Evolutionary conservation across 2,329 filamentous ascomycete genomes (phyloP), one percentile per base, ranked within the genome.

Genomic region (Talaromyces sp.): DNA sequence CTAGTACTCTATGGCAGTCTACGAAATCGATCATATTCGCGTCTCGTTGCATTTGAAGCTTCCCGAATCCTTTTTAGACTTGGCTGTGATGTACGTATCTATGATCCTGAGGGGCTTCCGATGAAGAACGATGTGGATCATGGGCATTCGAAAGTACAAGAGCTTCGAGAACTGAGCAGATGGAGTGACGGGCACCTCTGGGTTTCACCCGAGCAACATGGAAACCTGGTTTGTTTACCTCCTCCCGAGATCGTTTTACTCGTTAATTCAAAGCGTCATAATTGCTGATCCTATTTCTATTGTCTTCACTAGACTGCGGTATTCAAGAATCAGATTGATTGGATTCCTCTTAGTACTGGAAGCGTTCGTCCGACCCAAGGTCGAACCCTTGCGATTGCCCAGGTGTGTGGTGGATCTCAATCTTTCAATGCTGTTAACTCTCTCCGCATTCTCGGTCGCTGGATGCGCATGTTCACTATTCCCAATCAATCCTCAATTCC

Each of bases 291-390:
- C 35, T 13, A 43, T 47, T 47, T 39, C 30, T 47, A 16, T n/a
- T n/a, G 30, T 13, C 17, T 13, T 35, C n/a, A 5, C 14, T 13
- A 54, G 76, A 87, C 85, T 0, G 83, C 79, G 3, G 81, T 87
- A 0, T 88, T 88, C 76, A 88, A 88, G 58, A 86, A 86, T 58
- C 85, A 88, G 58, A 87, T 88, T 43, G 86, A 88, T 67, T 88
- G 86, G 86, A 85, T 88, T 35, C 85, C 85, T 0, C 73, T 88
- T 0, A 79, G 75, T 1, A 81, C 81, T 0, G 85, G 85, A 20
- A 82, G 81, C 8, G 80, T 88, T 0, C 81, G 85, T 0, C 86
- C 84, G 0, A 88, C 86, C 0, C 85, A 88, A 70, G 85, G 85
- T 30, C 78, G 85, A 0, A 88, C 85, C 0, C 73, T 88, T 1